Base-by-base conservation (phyloP, 192 early-diverging fungal genomes). In the Backusella circina region DNA sequence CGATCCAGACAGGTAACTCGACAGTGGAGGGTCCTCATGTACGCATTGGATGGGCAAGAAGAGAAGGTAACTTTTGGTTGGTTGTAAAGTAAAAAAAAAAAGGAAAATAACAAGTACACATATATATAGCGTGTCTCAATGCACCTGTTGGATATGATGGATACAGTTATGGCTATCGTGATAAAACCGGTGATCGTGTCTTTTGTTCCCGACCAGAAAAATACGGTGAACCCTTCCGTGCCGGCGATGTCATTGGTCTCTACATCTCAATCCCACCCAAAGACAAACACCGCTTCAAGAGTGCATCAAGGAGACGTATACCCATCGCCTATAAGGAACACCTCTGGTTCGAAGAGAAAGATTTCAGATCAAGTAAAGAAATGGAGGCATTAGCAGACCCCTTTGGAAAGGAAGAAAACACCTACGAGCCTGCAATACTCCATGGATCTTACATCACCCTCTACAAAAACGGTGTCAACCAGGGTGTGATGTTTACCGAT, bases 71-170 rank as follows among this genome's bases (percentile, higher is more conserved):
- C 21, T 16, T 36, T 64, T 7, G 23, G 8, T 16, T 12, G 9
- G 8, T 18, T 57, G 38, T 28, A 18, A 5, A 18, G 16, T 1
- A 2, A 41, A 41, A 41, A 0, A 16, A 16, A 0, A 13, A 16
- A 16, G 39, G 15, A 1, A 10, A 38, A 41, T 41, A 41, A 13
- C 13, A 39, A 39, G n/a, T 64, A n/a, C 5, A 18, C 16, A 12
- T 21, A 41, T 47, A 38, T 75, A 51, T 38, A 89, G 88, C 87
- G 1, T 86, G 84, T 41, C 65, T 91, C 32, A 86, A 90, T 66
- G 88, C 86, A 6, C 90, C 90, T 5, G 88, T 91, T 39, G 90
- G 90, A 3, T 90, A 88, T 75, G 90, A 92, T 73, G 86, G 78
- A 9, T 92, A 91, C 61, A 84, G 87, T 67, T 92, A 91, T 72